phyloP scores from a whole-genome alignment of 1,139 yeast species.

The Debaryomyces subglobosus region DNA sequence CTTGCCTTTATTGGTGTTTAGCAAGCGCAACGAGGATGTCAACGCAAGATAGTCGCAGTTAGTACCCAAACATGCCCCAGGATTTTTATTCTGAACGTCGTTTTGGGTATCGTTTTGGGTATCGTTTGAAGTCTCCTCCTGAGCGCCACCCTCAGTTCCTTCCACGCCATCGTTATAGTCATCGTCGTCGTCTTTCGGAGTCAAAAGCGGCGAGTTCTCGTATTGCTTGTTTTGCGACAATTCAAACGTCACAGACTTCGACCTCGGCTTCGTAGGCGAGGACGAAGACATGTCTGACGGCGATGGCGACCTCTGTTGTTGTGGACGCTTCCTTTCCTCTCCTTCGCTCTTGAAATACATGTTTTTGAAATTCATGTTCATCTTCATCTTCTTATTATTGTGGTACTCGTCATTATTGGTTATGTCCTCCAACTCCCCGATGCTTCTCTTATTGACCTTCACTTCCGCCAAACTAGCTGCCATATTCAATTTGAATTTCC shows the following conservation, averaged over 20 bases:
- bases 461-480: slow-evolving; percentile 31
- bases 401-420: slow-evolving; percentile 26
- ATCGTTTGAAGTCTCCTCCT: slow-evolving; percentile 14
- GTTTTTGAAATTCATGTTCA: slow-evolving; percentile 9
- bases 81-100: not conserved
- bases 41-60: slow-evolving; percentile 47
- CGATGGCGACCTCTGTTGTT: slow-evolving; percentile 28
- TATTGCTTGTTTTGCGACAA: slow-evolving; percentile 26
- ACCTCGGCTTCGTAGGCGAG: slow-evolving; percentile 19
- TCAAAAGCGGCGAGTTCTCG: slow-evolving; percentile 40
- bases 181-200: slow-evolving; percentile 50
- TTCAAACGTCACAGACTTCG: slow-evolving; percentile 31
- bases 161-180: slow-evolving; percentile 23
- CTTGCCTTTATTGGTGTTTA: slow-evolving; percentile 24
- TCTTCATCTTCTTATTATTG: slow-evolving; percentile 15
- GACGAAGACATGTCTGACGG: slow-evolving; percentile 24
- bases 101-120: slow-evolving; percentile 7
- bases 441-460: slow-evolving; percentile 30
- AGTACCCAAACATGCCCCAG: slow-evolving; percentile 19
- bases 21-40: slow-evolving; percentile 37
- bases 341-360: slow-evolving; percentile 11
- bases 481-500: slow-evolving; percentile 17
- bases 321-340: slow-evolving; percentile 10
- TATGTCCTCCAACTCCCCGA: slow-evolving; percentile 38
- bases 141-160: slow-evolving; percentile 3